Percentiles rank a stretch among this genome's conserved stretches.
phyloP scores from a whole-genome alignment of 768 basidiomycete genomes.

The Boletus barrowsii region DNA sequence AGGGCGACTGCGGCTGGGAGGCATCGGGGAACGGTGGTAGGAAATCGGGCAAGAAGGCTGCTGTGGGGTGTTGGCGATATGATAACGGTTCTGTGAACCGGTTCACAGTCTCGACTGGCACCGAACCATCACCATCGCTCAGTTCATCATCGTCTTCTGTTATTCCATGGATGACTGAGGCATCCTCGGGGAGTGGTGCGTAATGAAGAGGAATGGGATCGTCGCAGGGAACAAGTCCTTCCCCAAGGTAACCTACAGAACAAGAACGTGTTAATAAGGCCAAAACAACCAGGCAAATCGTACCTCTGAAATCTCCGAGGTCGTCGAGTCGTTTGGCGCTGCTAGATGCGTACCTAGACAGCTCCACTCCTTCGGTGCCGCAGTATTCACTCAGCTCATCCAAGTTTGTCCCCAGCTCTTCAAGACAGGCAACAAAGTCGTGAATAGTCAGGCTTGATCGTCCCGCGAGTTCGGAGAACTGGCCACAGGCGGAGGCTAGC shows the following conservation, averaged over 20 bases:
- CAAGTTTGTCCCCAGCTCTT: slow-evolving; percentile 70
- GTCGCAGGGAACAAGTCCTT: slow-evolving; percentile 55
- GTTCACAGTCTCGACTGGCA: slow-evolving; percentile 19
- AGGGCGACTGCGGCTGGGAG: slow-evolving; percentile 25
- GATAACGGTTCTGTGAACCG: slow-evolving; percentile 18
- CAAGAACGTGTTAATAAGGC: slow-evolving; percentile 16
- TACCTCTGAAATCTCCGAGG: slow-evolving; percentile 69
- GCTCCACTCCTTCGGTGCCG: slow-evolving; percentile 62
- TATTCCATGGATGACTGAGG: slow-evolving; percentile 7
- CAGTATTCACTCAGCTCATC: slow-evolving; percentile 70
- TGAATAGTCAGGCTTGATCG: slow-evolving; percentile 51
- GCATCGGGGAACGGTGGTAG: slow-evolving; percentile 36
- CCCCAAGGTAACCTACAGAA: slow-evolving; percentile 54
- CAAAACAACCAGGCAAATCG: slow-evolving; percentile 27
- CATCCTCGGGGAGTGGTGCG: slow-evolving; percentile 31
- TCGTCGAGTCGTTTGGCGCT: slow-evolving; percentile 68
- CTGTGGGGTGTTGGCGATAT: slow-evolving; percentile 35
- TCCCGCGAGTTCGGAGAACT: slow-evolving; percentile 76
- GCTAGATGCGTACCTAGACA: slow-evolving; percentile 64
- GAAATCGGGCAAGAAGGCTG: slow-evolving; percentile 27
- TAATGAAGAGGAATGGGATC: slow-evolving; percentile 56
- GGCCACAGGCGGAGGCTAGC: slow-evolving; percentile 62
- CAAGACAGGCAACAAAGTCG: slow-evolving; percentile 65
- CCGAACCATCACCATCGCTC: slow-evolving; percentile 7
- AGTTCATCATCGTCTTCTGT: slow-evolving; percentile 34